Evolutionary conservation across 495 filamentous ascomycete genomes (phyloP).

Genomic region (Letharia columbiana): DNA sequence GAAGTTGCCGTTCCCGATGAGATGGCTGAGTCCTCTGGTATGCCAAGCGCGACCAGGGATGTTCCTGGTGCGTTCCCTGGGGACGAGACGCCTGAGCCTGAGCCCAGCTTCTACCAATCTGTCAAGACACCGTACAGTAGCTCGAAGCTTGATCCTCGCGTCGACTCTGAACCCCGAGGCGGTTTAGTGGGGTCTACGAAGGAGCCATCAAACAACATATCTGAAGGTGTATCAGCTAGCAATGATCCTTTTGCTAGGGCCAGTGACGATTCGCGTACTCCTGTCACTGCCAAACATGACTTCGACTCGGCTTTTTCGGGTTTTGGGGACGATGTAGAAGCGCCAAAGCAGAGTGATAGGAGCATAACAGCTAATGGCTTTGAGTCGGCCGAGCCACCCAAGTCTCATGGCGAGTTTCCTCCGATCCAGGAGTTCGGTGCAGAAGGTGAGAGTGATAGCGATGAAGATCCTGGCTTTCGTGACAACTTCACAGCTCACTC

Average conservation of each 20-base stretch:
- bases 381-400: slow-evolving; percentile 31
- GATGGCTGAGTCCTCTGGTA: slow-evolving; percentile 23
- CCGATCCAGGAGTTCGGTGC: slow-evolving; percentile 75
- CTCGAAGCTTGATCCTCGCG: slow-evolving; percentile 22
- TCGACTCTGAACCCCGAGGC: slow-evolving; percentile 12
- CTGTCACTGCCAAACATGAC: slow-evolving; percentile 55
- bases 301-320: slow-evolving; percentile 67
- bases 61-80: slow-evolving; percentile 53
- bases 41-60: slow-evolving; percentile 26
- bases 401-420: slow-evolving; percentile 65
- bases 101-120: slow-evolving; percentile 4
- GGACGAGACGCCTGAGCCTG: slow-evolving; percentile 32
- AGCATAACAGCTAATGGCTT: slow-evolving; percentile 25
- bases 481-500: slow-evolving; percentile 79
- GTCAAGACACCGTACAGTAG: slow-evolving; percentile 17
- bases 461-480: slow-evolving; percentile 77
- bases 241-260: slow-evolving; percentile 46
- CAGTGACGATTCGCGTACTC: slow-evolving; percentile 45
- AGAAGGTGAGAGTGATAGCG: slow-evolving; percentile 74
- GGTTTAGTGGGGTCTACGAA: not conserved
- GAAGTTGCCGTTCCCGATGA: slow-evolving; percentile 12
- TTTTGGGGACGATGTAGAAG: slow-evolving; percentile 47
- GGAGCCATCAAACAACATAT: slow-evolving; percentile 1
- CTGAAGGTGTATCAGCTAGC: not conserved
- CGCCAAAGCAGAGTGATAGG: slow-evolving; percentile 37